These are phyloP conservation scores for Aspergillus nidulans DNA, from an alignment of 495 filamentous ascomycete genomes.

Conservation along the genomic window DNA sequence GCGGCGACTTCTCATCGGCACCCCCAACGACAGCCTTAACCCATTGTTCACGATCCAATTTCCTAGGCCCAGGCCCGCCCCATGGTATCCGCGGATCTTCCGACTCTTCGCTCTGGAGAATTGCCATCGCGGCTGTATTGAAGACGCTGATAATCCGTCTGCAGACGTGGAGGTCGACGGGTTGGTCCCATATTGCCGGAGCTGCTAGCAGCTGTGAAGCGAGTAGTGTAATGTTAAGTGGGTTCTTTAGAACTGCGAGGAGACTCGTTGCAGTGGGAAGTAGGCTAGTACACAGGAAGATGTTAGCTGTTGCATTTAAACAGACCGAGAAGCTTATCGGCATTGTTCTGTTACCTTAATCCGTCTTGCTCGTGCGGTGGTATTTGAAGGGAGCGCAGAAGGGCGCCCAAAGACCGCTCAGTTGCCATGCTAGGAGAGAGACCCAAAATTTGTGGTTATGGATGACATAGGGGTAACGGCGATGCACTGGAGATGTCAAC, in stretches of 20 bases:
- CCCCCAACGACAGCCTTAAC: constrained; percentile 76
- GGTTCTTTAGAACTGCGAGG: constrained; percentile 79
- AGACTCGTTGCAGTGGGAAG: constrained; percentile 78
- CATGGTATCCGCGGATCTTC: constrained; percentile 36
- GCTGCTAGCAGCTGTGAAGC: constrained; percentile 84
- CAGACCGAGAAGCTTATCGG: constrained; percentile 3
- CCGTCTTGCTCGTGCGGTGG: constrained; percentile 49
- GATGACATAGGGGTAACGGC: constrained; percentile 5
- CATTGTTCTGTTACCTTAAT: constrained; percentile 49
- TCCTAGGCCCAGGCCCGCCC: constrained; percentile 41
- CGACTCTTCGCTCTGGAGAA: constrained; percentile 53
- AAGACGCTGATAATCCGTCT: constrained; percentile 80
- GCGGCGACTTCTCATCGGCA: constrained; percentile 73
- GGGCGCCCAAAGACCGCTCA: constrained; percentile 47
- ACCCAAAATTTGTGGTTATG: neutral
- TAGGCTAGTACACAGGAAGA: constrained; percentile 45
- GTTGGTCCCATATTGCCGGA: constrained; percentile 78
- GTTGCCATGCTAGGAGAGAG: constrained; percentile 36
- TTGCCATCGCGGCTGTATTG: constrained; percentile 71
- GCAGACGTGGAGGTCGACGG: constrained; percentile 66
- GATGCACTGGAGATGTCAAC: neutral
- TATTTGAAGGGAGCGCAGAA: constrained; percentile 50
- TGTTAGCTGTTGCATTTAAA: constrained; percentile 3
- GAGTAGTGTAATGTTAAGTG: constrained; percentile 83
- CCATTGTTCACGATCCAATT: constrained; percentile 69